phyloP scores from a whole-genome alignment of 106 monocot species.

The Gastrodia elata region DNA sequence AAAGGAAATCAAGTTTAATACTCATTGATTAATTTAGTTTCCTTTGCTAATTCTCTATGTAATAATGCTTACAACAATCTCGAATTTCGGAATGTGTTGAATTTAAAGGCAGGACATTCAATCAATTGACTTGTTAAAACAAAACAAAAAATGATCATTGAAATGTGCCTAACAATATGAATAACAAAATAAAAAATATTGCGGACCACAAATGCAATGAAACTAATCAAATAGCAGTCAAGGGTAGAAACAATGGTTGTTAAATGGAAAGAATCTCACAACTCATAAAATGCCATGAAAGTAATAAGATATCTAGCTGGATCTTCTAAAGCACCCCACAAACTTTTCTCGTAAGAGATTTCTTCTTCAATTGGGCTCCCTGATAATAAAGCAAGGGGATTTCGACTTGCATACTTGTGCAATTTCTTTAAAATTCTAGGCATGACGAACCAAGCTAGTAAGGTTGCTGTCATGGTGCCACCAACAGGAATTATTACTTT shows the following conservation, averaged over 20 bases:
- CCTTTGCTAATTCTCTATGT: not conserved
- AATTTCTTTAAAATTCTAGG: conserved; percentile 66
- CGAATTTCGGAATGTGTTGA: not conserved
- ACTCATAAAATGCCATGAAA: conserved; percentile 82
- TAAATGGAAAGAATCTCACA: conserved; percentile 41
- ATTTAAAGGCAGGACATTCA: not conserved
- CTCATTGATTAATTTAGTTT: not conserved
- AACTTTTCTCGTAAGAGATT: conserved; percentile 68
- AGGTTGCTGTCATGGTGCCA: conserved; percentile 53
- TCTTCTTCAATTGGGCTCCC: conserved; percentile 19
- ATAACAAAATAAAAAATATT: not conserved
- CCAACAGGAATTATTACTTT: conserved; percentile 60
- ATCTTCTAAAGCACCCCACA: conserved; percentile 89
- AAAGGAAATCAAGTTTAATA: not conserved
- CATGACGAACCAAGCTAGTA: conserved; percentile 78
- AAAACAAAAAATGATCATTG: not conserved
- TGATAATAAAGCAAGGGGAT: conserved; percentile 42
- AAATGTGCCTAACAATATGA: not conserved
- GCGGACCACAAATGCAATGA: not conserved
- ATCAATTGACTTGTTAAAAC: not conserved
- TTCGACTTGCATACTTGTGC: conserved; percentile 45
- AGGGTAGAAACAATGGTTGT: not conserved
- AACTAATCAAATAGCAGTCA: not conserved
- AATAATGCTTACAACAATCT: not conserved
- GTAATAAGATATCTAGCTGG: conserved; percentile 89